phyloP scores from a whole-genome alignment of 164 flowering plant genomes.

The Akebia trifoliata region DNA sequence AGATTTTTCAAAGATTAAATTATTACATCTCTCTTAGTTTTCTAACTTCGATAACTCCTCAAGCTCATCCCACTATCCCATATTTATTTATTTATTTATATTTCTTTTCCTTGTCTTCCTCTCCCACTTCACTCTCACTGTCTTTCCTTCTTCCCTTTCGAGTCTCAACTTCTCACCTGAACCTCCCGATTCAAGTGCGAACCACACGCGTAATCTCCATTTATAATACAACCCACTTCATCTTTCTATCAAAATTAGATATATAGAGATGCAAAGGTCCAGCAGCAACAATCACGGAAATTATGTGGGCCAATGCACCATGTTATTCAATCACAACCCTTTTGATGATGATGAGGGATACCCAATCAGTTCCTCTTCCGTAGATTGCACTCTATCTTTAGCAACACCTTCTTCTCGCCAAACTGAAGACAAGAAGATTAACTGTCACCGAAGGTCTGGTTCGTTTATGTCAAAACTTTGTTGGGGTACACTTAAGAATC shows the following conservation, averaged over 20 bases:
- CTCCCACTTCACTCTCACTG: not conserved
- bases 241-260: conserved; percentile 16
- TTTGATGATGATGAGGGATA: not conserved
- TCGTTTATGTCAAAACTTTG: conserved; percentile 44
- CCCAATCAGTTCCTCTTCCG: conserved; percentile 37
- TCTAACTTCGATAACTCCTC: not conserved
- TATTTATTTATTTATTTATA: not conserved
- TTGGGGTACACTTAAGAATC: conserved; percentile 51
- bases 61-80: not conserved
- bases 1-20: conserved; percentile 27
- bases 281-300: no score
- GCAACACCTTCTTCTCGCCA: conserved; percentile 91
- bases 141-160: not conserved
- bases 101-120: not conserved
- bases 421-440: conserved; percentile 9
- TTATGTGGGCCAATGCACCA: conserved; percentile 51
- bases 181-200: not conserved
- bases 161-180: not conserved
- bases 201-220: not conserved
- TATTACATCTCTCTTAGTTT: conserved; percentile 19
- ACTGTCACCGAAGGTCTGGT: conserved; percentile 10
- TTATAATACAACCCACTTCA: conserved; percentile 10
- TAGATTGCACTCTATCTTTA: conserved; percentile 93
- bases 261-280: no score
- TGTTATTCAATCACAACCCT: conserved; percentile 44